Evolutionary conservation across 768 basidiomycete genomes (phyloP).

Genomic region (Lactifluus subvellereus): DNA sequence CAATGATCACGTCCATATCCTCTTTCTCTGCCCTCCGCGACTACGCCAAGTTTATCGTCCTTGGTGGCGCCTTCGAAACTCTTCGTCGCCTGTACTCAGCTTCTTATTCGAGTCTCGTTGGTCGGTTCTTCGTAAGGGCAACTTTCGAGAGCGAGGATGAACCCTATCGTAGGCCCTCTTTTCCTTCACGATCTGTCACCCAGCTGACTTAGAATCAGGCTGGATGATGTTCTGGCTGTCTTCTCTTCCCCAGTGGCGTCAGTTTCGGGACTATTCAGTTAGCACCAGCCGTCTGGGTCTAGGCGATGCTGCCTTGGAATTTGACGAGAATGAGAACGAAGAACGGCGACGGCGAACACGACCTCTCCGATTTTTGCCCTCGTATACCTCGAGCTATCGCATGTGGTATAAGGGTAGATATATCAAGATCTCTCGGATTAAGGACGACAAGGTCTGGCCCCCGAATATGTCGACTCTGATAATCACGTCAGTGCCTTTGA

Average conservation of each 20-base stretch:
- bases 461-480: slow-evolving; percentile 37
- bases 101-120: slow-evolving; percentile 40
- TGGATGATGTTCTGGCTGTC: slow-evolving; percentile 73
- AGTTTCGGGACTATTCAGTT: slow-evolving; percentile 47
- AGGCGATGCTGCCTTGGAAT: slow-evolving; percentile 29
- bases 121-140: slow-evolving; percentile 58
- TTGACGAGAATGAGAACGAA: slow-evolving; percentile 20
- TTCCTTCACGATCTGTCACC: slow-evolving; percentile 3
- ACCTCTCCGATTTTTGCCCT: slow-evolving; percentile 41
- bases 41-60: slow-evolving; percentile 56
- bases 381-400: slow-evolving; percentile 35
- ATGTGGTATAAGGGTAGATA: slow-evolving; percentile 44
- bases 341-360: slow-evolving; percentile 12
- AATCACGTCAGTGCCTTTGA: slow-evolving; percentile 36
- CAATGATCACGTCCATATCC: slow-evolving; percentile 37
- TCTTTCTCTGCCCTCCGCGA: slow-evolving; percentile 53
- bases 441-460: slow-evolving; percentile 33
- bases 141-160: slow-evolving; percentile 52
- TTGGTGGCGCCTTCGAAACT: slow-evolving; percentile 59
- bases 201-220: slow-evolving; percentile 33
- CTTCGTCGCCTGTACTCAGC: slow-evolving; percentile 43
- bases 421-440: slow-evolving; percentile 31
- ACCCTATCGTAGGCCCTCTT: slow-evolving; percentile 43
- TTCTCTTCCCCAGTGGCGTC: slow-evolving; percentile 55
- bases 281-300: slow-evolving; percentile 41